Base-by-base conservation (phyloP, 371 early-diverging fungal species). In the Lichtheimia hyalospora region DNA sequence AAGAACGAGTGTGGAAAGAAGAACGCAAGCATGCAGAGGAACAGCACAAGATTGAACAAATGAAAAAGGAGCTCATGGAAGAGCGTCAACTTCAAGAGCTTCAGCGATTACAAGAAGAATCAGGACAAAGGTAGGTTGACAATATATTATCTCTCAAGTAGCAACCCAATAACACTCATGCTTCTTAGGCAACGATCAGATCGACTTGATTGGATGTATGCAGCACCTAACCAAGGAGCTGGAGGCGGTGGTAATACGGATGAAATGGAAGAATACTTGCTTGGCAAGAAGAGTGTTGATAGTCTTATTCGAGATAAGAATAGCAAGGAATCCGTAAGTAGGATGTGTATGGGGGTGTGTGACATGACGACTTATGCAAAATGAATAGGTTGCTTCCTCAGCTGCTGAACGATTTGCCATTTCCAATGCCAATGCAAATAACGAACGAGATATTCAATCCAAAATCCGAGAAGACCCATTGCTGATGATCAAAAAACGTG, bases 151-250 rank as follows among this genome's bases (percentile, higher is more conserved):
- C 5, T 20, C 23, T 10, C 27, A 15, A 55, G 25, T 10, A 8
- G 34, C 34, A n/a, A n/a, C n/a, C n/a, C 10, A 34, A 10, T 34
- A 34, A 34, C 34, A 34, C 34, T 8, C 2, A 10, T 8, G 10
- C 10, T 34, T 43, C 58, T 55, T 59, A 92, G 89, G 57, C 84
- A 87, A 63, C 73, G 82, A 25, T 77, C 82, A 20, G 89, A 94
- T 58, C 82, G 90, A 50, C 70, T 98, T 3, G 97, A 97, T 62
- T 97, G 97, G 96, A 96, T 97, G 96, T 98, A 98, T 65, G 86
- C 89, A 25, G 88, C 89, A 10, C 87, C 90, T 2, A 83, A 83
- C 20, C 74, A 64, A 28, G 77, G 82, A 12, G 72, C 80, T n/a
- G 77, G 74, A 3, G 67, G 70, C 12, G 67, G 70, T 13, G 79